Conservation (phyloP, 495 filamentous ascomycete genomes). For the Penicillium soppii region DNA sequence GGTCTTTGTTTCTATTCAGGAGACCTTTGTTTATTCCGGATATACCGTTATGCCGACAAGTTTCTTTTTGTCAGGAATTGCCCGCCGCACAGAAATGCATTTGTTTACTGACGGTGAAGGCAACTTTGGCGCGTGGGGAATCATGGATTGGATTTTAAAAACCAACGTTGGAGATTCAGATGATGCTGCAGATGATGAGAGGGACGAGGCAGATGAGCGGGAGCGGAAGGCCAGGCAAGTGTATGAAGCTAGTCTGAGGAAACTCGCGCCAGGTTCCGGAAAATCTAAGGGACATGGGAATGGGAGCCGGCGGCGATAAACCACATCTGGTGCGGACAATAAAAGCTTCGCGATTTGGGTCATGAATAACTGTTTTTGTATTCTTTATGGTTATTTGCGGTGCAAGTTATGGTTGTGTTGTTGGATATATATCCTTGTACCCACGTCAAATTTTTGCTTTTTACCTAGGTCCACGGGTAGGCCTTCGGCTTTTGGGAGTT, state of each 20-base stretch:
- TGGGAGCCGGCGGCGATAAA: no score
- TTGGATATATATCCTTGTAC: no score
- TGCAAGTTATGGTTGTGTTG: no score
- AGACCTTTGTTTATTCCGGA: slow-evolving; percentile 73
- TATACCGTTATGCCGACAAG: slow-evolving; percentile 70
- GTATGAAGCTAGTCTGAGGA: slow-evolving; percentile 19
- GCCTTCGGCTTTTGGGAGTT: no score
- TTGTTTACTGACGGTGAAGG: slow-evolving; percentile 58
- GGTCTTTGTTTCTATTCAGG: slow-evolving; percentile 68
- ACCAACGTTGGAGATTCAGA: slow-evolving; percentile 55
- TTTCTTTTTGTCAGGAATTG: slow-evolving; percentile 73
- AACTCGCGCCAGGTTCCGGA: no score
- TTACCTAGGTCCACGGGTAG: no score
- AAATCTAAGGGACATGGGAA: no score
- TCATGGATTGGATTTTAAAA: slow-evolving; percentile 75
- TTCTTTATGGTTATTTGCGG: no score
- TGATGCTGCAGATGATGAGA: slow-evolving; percentile 23
- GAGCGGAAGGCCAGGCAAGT: slow-evolving; percentile 9
- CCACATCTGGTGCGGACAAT: no score
- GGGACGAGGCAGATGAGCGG: slow-evolving; percentile 17
- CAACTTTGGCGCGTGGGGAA: slow-evolving; percentile 76
- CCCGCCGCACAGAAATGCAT: slow-evolving; percentile 68
- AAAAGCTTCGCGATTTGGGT: no score
- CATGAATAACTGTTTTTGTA: no score
- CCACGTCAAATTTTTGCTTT: no score